Evolutionary conservation across 73 alveolate genomes (phyloP), one percentile per base, ranked within the genome.

Genomic region (Blepharisma stoltei): DNA sequence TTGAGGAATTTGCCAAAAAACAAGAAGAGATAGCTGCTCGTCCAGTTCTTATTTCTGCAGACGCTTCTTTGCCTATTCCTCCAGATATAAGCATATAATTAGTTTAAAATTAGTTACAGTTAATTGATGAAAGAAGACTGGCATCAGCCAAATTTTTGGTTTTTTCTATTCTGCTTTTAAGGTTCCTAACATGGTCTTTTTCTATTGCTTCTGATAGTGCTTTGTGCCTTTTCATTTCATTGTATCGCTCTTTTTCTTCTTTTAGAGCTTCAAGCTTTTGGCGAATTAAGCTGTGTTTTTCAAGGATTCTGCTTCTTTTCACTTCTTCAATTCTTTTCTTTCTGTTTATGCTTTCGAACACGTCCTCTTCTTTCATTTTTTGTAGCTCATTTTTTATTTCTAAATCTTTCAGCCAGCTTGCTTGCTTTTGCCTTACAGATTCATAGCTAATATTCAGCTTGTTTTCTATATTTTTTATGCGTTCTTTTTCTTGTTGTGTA

Each of bases 161-260:
- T 60, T 60, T 60, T 60, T 60, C 73, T 25, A 60, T 38, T 25
- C 2, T 8, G 18, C 2, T 1, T 25, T 60, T 60, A n/a, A 60
- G 45, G 0, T 0, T 47, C 46, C 23, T 60, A 1, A 60, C 14
- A 14, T 25, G 0, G 23, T 14, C 18, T 25, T 60, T 60, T 38
- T 60, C 73, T 60, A 60, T 8, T 18, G 45, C 2, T 14, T n/a
- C 45, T 25, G 14, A 14, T 0, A 14, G 45, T 60, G 49, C 73
- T 14, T 60, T 11, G 2, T 60, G 46, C 2, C 73, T n/a, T 60
- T 60, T 60, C 23, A 14, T 60, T 60, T 60, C 73, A 60, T 60
- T 60, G 14, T 1, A 14, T 0, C 23, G 14, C 18, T 25, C 23
- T 25, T 60, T 60, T 25, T 20, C 46, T 20, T 60, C 73, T 60